Evolutionary conservation across 352 stramenopile species (phyloP).

Genomic region (Halophytophthora batemanensis): DNA sequence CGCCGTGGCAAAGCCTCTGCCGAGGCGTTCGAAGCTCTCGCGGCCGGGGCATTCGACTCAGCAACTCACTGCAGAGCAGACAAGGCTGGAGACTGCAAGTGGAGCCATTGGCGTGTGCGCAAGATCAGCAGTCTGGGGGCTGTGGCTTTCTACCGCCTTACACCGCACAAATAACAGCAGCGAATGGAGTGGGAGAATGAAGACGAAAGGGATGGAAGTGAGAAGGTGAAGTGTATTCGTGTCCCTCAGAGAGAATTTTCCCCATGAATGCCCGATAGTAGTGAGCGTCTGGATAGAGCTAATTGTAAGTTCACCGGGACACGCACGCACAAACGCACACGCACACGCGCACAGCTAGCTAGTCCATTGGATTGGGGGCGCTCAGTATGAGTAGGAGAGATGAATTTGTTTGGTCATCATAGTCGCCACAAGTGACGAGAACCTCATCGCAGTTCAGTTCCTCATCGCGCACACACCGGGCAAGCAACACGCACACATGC

Average conservation of each 20-base stretch:
- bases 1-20: constrained; percentile 34
- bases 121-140: constrained; percentile 12
- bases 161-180: neutral
- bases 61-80: neutral
- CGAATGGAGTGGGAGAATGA: neutral
- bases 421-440: constrained; percentile 22
- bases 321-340: no score
- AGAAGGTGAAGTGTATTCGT: neutral
- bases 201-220: no score
- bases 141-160: constrained; percentile 9
- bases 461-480: constrained; percentile 23
- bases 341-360: neutral
- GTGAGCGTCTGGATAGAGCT: neutral
- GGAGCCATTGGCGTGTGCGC: constrained; percentile 14
- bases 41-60: constrained; percentile 9
- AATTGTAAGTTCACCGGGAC: no score
- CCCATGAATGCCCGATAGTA: neutral
- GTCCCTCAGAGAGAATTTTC: neutral
- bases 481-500: constrained; percentile 9
- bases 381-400: constrained; percentile 79
- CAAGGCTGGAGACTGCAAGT: constrained; percentile 15
- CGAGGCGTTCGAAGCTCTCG: constrained; percentile 21
- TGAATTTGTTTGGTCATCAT: constrained; percentile 56
- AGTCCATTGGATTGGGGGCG: constrained; percentile 16
- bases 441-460: constrained; percentile 34